These are phyloP conservation scores for Suillus ampliporus DNA, from an alignment of 768 basidiomycete genomes.

Conservation along the genomic window DNA sequence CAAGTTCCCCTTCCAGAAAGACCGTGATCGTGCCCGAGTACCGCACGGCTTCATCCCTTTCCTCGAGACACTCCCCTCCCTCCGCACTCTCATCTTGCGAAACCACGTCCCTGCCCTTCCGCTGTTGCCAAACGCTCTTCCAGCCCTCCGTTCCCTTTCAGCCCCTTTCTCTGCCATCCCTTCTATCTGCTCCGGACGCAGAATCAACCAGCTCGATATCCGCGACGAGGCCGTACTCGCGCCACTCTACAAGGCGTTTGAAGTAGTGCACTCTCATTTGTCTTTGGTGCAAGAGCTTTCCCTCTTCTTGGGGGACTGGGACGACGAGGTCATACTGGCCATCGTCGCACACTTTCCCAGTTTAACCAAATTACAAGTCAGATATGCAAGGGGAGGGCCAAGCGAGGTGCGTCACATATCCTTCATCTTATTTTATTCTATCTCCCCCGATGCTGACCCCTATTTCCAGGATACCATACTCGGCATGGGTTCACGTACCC, in stretches of 20 bases:
- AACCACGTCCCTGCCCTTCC: constrained; percentile 35
- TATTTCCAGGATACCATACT: constrained; percentile 42
- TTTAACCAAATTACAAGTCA: constrained; percentile 46
- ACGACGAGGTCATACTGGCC: constrained; percentile 51
- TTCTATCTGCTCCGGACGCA: constrained; percentile 26
- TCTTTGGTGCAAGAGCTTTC: constrained; percentile 35
- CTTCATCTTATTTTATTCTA: neutral
- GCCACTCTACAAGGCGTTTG: constrained; percentile 31
- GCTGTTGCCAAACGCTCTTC: constrained; percentile 25
- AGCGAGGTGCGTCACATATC: constrained; percentile 42
- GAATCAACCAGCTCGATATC: constrained; percentile 27
- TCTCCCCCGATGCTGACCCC: neutral
- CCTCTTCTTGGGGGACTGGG: constrained; percentile 48
- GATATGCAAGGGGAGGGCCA: constrained; percentile 44
- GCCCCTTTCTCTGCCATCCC: constrained; percentile 35
- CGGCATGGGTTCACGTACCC: constrained; percentile 50
- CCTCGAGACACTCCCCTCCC: constrained; percentile 27
- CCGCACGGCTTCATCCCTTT: constrained; percentile 28
- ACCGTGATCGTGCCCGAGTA: constrained; percentile 33
- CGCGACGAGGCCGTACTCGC: constrained; percentile 27
- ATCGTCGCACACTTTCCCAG: constrained; percentile 42
- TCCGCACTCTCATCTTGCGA: constrained; percentile 27
- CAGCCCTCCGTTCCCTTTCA: constrained; percentile 24
- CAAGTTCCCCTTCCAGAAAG: constrained; percentile 37
- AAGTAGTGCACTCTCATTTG: neutral